Percentiles rank a stretch among this genome's conserved stretches.
Evolutionary conservation across 2,329 filamentous ascomycete species (phyloP).

Genomic region (Nakataea oryzae): DNA sequence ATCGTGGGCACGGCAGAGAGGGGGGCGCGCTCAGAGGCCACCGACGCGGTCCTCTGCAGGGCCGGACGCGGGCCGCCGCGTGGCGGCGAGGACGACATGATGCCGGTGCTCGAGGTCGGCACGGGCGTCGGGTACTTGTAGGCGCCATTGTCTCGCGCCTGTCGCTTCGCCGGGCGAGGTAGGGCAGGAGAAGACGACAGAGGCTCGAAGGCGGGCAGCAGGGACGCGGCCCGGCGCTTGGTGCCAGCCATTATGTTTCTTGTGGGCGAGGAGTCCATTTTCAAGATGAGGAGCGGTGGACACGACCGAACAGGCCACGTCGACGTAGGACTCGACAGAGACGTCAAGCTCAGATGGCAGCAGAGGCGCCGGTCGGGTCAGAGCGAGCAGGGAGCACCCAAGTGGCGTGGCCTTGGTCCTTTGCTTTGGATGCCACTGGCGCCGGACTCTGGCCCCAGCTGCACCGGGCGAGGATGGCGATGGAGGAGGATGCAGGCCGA

Average conservation of each 20-base stretch:
- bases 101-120: conserved; percentile 86
- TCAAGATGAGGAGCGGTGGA: background rate
- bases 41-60: conserved; percentile 50
- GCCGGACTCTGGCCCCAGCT: background rate
- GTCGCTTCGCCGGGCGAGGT: conserved; percentile 59
- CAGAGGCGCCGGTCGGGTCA: background rate
- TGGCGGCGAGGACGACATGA: conserved; percentile 79
- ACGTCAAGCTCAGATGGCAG: background rate
- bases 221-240: conserved; percentile 54
- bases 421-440: background rate
- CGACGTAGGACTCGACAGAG: background rate
- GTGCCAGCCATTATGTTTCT: conserved; percentile 26
- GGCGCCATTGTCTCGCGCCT: conserved; percentile 37
- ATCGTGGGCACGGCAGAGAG: conserved; percentile 76
- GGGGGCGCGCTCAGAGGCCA: conserved; percentile 68
- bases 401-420: background rate
- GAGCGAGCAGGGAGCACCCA: background rate
- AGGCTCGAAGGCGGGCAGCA: conserved; percentile 72
- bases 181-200: conserved; percentile 68
- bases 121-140: conserved; percentile 85
- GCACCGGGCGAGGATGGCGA: background rate
- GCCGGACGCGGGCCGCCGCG: conserved; percentile 35
- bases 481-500: background rate
- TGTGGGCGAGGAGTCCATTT: conserved; percentile 30
- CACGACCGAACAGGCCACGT: background rate